Evolutionary conservation across 1,284 basidiomycete genomes (phyloP).

Genomic region (Flammula alnicola): DNA sequence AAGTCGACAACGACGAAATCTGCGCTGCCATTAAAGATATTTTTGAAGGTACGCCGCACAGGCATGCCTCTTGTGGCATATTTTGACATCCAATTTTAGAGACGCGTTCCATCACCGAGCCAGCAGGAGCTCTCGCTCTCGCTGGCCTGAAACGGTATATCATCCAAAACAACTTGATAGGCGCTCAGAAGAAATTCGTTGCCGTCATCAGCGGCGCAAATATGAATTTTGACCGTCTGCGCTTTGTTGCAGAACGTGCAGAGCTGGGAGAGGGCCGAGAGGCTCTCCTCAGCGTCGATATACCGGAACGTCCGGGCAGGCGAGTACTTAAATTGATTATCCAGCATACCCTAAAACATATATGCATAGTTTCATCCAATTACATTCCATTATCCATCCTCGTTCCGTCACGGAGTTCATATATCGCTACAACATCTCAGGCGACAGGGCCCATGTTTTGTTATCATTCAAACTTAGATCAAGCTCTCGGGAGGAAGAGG

Average conservation of each 20-base stretch:
- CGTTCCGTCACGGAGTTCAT: constrained; percentile 97
- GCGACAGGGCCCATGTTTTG: constrained; percentile 80
- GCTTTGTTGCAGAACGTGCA: constrained; percentile 97
- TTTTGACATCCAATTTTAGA: constrained; percentile 52
- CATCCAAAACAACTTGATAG: constrained; percentile 77
- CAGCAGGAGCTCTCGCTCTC: constrained; percentile 93
- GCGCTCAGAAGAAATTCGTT: constrained; percentile 87
- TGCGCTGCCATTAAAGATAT: constrained; percentile 99
- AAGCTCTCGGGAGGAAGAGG: constrained; percentile 67
- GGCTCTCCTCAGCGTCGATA: constrained; percentile 89
- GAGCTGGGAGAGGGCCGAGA: constrained; percentile 96
- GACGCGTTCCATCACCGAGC: constrained; percentile 94
- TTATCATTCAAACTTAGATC: constrained; percentile 89
- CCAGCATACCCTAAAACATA: constrained; percentile 12
- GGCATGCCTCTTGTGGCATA: constrained; percentile 5
- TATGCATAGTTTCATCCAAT: constrained; percentile 77
- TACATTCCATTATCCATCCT: constrained; percentile 89
- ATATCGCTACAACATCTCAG: constrained; percentile 81
- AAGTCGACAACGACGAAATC: constrained; percentile 94
- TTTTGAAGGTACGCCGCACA: constrained; percentile 79
- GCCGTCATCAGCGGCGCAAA: constrained; percentile 96
- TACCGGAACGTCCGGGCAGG: constrained; percentile 93
- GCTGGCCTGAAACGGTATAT: constrained; percentile 95
- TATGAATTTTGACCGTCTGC: constrained; percentile 97
- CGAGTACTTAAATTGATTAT: constrained; percentile 38